Evolutionary conservation across 1,284 basidiomycete species (phyloP).

Genomic region (Trametes hirsuta): DNA sequence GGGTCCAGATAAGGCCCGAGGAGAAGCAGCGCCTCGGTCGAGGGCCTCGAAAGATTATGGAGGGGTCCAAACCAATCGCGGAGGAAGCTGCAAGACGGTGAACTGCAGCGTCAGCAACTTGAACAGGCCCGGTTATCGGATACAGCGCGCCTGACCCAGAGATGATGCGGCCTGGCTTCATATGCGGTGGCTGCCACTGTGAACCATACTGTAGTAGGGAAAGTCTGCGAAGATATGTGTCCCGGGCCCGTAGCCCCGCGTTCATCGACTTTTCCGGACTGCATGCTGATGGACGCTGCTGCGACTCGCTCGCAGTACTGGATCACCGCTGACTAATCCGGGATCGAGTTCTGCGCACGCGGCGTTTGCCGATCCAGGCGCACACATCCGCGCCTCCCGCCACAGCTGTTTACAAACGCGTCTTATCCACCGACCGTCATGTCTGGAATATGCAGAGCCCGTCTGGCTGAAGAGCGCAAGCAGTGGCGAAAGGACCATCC

Average conservation of each 20-base stretch:
- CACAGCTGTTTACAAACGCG: slow-evolving; percentile 13
- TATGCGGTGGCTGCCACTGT: not conserved
- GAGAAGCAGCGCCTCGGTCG: not conserved
- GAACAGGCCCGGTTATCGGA: not conserved
- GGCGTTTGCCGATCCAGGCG: slow-evolving; percentile 17
- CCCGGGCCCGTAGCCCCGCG: not conserved
- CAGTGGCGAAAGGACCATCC: slow-evolving; percentile 99
- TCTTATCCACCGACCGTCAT: slow-evolving; percentile 40
- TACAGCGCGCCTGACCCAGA: slow-evolving; percentile 2
- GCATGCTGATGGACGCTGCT: not conserved
- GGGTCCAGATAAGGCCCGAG: slow-evolving; percentile 20
- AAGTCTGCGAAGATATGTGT: not conserved
- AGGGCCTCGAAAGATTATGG: not conserved
- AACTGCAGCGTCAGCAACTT: not conserved
- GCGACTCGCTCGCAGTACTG: not conserved
- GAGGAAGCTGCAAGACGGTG: slow-evolving; percentile 5
- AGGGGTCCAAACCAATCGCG: slow-evolving; percentile 1
- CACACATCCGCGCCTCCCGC: slow-evolving; percentile 13
- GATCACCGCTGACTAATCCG: slow-evolving; percentile 13
- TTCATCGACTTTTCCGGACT: slow-evolving; percentile 1
- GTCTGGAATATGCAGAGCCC: slow-evolving; percentile 84
- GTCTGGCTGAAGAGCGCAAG: slow-evolving; percentile 95
- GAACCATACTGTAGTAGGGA: slow-evolving; percentile 5
- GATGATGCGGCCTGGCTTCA: not conserved
- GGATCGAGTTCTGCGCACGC: not conserved